Conservation (phyloP, 2,329 filamentous ascomycete species). For the Cytospora mali region DNA sequence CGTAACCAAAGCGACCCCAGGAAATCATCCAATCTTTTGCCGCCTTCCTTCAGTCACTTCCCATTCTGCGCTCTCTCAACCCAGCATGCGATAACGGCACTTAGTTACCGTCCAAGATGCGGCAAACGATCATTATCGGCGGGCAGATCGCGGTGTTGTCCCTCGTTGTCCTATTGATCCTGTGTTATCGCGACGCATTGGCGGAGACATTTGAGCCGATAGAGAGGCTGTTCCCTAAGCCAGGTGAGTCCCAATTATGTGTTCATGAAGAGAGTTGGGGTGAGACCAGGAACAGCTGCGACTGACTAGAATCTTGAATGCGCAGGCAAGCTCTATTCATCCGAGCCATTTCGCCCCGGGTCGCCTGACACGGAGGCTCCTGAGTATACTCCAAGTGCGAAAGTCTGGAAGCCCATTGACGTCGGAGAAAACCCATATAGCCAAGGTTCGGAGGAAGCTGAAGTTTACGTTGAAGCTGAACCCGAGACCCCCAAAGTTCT, state of each 20-base stretch:
- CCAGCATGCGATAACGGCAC: background rate
- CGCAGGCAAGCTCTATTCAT: no score
- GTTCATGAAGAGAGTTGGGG: background rate
- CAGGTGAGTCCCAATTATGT: slow-evolving; percentile 4
- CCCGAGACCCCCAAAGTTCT: background rate
- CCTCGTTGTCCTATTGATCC: background rate
- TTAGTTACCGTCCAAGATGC: background rate
- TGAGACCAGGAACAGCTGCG: background rate
- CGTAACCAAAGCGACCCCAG: background rate
- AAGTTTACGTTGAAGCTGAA: background rate
- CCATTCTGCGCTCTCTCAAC: background rate
- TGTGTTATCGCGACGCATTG: slow-evolving; percentile 10
- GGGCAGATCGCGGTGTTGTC: slow-evolving; percentile 5
- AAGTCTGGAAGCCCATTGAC: background rate
- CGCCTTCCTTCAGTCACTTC: background rate
- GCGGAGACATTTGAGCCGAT: background rate
- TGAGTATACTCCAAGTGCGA: background rate
- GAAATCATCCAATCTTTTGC: background rate
- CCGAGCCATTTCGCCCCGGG: background rate
- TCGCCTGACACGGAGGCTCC: background rate
- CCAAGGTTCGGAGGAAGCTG: background rate
- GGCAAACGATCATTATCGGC: background rate
- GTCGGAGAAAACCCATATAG: background rate
- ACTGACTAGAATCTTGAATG: slow-evolving; percentile 3
- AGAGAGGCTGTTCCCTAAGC: background rate